These are phyloP conservation scores for Didymella pinodella DNA, from an alignment of 2,329 filamentous ascomycete species.

Conservation along the genomic window DNA sequence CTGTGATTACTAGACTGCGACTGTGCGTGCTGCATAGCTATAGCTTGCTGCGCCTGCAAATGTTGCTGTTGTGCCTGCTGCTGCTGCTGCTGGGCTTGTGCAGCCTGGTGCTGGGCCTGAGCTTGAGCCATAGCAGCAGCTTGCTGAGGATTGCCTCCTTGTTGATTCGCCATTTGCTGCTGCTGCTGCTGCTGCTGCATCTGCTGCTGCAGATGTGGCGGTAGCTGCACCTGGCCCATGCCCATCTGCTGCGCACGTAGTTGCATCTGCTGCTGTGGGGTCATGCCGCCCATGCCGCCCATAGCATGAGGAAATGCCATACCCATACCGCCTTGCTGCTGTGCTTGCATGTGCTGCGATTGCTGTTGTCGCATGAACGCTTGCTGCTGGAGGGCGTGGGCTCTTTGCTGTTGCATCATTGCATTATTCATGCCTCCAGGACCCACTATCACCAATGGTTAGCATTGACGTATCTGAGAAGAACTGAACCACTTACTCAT, in stretches of 20 bases:
- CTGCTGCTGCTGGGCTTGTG: constrained; percentile 54
- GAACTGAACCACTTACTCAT: constrained; percentile 47
- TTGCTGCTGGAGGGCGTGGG: constrained; percentile 50
- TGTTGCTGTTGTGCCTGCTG: constrained; percentile 53
- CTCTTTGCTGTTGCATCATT: constrained; percentile 55
- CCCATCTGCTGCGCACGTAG: constrained; percentile 38
- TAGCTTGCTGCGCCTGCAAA: constrained; percentile 52
- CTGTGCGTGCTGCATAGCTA: constrained; percentile 58
- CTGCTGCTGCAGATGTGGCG: constrained; percentile 53
- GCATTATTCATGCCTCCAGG: constrained; percentile 49
- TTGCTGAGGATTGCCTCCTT: constrained; percentile 50
- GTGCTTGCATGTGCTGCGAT: constrained; percentile 62
- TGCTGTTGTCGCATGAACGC: constrained; percentile 60
- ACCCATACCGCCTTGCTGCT: constrained; percentile 63
- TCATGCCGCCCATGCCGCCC: constrained; percentile 60
- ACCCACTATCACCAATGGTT: constrained; percentile 43
- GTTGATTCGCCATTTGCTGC: constrained; percentile 56
- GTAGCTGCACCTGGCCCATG: constrained; percentile 39
- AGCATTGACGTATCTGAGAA: not conserved
- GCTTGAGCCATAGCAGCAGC: constrained; percentile 57
- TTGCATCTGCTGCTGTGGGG: constrained; percentile 47
- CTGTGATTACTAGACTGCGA: constrained; percentile 60
- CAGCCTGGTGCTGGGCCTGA: constrained; percentile 53
- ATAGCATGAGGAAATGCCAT: constrained; percentile 64
- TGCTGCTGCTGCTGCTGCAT: constrained; percentile 58